Evolutionary conservation across 2,329 filamentous ascomycete species (phyloP), one percentile per base, ranked within the genome.

Genomic region (Alternaria postmessia): DNA sequence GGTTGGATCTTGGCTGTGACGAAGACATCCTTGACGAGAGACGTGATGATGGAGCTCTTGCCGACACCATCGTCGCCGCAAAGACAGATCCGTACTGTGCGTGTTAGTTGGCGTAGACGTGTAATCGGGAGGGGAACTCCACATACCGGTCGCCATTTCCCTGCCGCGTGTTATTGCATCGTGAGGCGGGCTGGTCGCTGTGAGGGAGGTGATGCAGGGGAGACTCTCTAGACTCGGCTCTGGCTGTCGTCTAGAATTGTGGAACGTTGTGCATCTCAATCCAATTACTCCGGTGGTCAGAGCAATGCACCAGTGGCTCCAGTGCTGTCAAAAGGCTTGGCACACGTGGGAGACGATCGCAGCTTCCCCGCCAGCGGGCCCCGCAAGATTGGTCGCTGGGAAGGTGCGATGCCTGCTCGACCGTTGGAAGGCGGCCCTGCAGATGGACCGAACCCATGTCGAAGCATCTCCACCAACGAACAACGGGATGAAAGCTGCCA

Each of bases 21-120:
- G 79, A 98, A 99, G 78, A 94, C 91, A 77, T 97, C 94, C 78
- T 98, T 98, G 78, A 99, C 94, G 39, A 99, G 89, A 58, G 93
- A 96, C 57, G 94, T 95, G 75, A 97, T 96, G 78, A 97, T 76
- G 68, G 77, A 79, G 76, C 77, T 79, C 70, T 80, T 80, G 65
- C 78, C 78, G 56, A 76, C 74, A 39, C 91, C 91, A 81, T 98
- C 94, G 79, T 99, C 95, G 75, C 95, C 95, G 82, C 94, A 97
- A 60, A 98, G 92, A 79, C 93, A 97, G 74, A 98, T 94, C 67
- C 95, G 91, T 62, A 98, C 94, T 87, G 75, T 46, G 41, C 28
- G 22, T 18, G 16, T 59, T 20, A 52, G 62, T 58, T 36, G 55
- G 54, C 9, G 39, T 24, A 12, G 34, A 34, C 28, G 41, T 44